Evolutionary conservation across 1,284 basidiomycete genomes (phyloP).

Genomic region (Paramarasmius palmivorus): DNA sequence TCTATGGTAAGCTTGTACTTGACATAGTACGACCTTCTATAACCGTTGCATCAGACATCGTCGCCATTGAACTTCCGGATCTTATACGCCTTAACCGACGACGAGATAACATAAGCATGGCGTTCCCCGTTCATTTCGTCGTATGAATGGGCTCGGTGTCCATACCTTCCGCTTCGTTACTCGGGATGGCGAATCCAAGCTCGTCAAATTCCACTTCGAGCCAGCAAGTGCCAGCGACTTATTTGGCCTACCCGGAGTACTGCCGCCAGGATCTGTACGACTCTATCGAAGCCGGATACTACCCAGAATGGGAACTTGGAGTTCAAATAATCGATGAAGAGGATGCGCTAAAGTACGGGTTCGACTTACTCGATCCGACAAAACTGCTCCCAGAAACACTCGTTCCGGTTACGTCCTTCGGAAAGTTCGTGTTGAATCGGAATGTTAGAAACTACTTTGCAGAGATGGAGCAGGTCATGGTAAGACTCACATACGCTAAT

Average conservation of each 20-base stretch:
- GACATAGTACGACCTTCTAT: not conserved
- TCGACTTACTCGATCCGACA: slow-evolving; percentile 9
- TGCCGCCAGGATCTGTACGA: slow-evolving; percentile 19
- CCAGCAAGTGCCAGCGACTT: slow-evolving; percentile 7
- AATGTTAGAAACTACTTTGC: slow-evolving; percentile 10
- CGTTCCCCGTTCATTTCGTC: slow-evolving; percentile 9
- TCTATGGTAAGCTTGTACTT: slow-evolving; percentile 5
- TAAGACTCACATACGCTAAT: not conserved
- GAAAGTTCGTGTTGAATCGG: slow-evolving; percentile 10
- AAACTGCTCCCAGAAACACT: slow-evolving; percentile 8
- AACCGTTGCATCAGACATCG: slow-evolving; percentile 2
- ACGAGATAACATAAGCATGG: slow-evolving; percentile 11
- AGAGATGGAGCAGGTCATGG: slow-evolving; percentile 11
- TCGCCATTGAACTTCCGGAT: slow-evolving; percentile 11
- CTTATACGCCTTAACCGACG: slow-evolving; percentile 9
- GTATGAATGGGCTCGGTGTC: slow-evolving; percentile 10
- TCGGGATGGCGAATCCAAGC: slow-evolving; percentile 6
- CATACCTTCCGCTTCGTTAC: slow-evolving; percentile 11
- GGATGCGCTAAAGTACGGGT: slow-evolving; percentile 5
- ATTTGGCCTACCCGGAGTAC: slow-evolving; percentile 18
- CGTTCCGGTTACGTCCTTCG: slow-evolving; percentile 5
- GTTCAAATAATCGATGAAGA: slow-evolving; percentile 11
- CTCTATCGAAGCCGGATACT: slow-evolving; percentile 18
- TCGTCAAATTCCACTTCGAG: slow-evolving; percentile 11
- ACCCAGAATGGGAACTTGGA: slow-evolving; percentile 18